Evolutionary conservation across 345 rosid species (phyloP).

Genomic region (Camelina neglecta): DNA sequence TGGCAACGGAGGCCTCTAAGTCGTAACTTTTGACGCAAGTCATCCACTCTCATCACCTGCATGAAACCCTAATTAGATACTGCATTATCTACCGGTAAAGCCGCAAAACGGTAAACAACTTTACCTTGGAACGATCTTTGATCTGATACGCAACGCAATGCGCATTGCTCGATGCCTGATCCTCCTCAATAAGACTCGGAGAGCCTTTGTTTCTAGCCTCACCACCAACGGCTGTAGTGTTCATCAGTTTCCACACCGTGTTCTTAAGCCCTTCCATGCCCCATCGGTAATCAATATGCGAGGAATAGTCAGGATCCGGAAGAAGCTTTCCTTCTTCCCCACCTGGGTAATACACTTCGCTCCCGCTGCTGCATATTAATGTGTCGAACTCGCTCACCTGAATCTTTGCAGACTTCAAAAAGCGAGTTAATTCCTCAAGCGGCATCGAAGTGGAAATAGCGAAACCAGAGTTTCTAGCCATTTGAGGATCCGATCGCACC

Average conservation of each 20-base stretch:
- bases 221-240: constrained; percentile 53
- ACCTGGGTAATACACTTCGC: constrained; percentile 91
- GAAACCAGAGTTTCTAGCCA: constrained; percentile 69
- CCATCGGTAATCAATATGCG: constrained; percentile 93
- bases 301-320: constrained; percentile 84
- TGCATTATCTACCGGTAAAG: not conserved
- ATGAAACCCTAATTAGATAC: constrained; percentile 22
- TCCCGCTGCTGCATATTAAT: constrained; percentile 89
- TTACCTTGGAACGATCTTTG: constrained; percentile 71
- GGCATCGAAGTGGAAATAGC: constrained; percentile 90
- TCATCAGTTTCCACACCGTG: constrained; percentile 91
- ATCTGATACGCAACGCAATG: constrained; percentile 77
- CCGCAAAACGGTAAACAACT: not conserved
- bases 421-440: constrained; percentile 58
- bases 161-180: constrained; percentile 62
- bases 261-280: constrained; percentile 84
- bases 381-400: constrained; percentile 83
- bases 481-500: constrained; percentile 61
- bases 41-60: constrained; percentile 78
- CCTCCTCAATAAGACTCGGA: constrained; percentile 62
- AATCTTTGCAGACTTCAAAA: constrained; percentile 69
- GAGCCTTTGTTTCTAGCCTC: constrained; percentile 48
- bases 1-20: constrained; percentile 97
- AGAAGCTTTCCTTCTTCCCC: constrained; percentile 69
- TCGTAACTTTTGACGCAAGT: constrained; percentile 91